Percentiles rank a stretch among this genome's conserved stretches.
These are phyloP conservation scores for Blastocystis sp. DNA, from an alignment of 352 stramenopile species.

Conservation along the genomic window DNA sequence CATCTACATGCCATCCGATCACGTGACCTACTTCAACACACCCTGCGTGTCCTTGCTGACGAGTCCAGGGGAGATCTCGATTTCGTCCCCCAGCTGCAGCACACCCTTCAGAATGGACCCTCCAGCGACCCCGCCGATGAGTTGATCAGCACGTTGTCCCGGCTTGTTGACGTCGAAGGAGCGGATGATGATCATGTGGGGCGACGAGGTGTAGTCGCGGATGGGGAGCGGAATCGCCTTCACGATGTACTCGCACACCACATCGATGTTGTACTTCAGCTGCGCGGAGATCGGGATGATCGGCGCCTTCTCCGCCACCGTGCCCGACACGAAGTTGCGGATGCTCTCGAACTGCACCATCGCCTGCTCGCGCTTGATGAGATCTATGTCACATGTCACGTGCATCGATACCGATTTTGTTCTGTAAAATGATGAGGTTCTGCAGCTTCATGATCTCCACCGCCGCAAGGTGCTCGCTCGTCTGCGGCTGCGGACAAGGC, in stretches of 20 bases:
- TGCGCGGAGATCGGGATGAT: conserved; percentile 99
- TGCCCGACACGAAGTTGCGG: conserved; percentile 68
- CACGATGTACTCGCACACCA: conserved; percentile 99
- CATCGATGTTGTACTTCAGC: conserved; percentile 99
- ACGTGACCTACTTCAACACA: conserved; percentile 67
- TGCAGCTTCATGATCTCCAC: conserved; percentile 99
- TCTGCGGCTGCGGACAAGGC: conserved; percentile 98
- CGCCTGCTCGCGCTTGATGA: conserved; percentile 96
- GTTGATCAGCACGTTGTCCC: conserved; percentile 91
- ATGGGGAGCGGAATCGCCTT: conserved; percentile 93
- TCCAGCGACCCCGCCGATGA: conserved; percentile 79
- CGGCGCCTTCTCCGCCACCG: conserved; percentile 87
- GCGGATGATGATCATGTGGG: conserved; percentile 97
- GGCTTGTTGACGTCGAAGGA: conserved; percentile 99
- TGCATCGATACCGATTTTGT: conserved; percentile 83
- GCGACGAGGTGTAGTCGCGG: conserved; percentile 92
- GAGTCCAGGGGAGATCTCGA: conserved; percentile 97
- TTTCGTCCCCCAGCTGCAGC: conserved; percentile 90
- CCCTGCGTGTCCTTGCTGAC: conserved; percentile 93
- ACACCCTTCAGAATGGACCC: conserved; percentile 91
- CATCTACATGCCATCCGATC: conserved; percentile 69
- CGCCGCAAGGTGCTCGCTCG: conserved; percentile 95
- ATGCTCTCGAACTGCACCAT: conserved; percentile 88
- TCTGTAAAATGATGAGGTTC: conserved; percentile 99
- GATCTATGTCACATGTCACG: conserved; percentile 68